Conservation (phyloP, 2,329 filamentous ascomycete genomes). For the Leptodontidium sp. region DNA sequence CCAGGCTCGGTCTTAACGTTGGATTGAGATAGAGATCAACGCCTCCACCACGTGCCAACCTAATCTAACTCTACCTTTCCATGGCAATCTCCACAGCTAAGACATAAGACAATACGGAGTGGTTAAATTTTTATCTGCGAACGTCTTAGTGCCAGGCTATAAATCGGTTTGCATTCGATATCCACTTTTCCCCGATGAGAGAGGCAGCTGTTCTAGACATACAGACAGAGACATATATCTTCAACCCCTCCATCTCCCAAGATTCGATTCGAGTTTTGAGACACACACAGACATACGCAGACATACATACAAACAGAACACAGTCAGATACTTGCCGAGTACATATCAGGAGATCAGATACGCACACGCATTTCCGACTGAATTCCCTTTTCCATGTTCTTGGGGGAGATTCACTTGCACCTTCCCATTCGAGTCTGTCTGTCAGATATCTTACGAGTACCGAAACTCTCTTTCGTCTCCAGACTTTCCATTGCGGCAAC, state of each 20-base stretch:
- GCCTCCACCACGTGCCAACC: slow-evolving; percentile 8
- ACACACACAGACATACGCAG: background rate
- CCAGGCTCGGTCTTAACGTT: slow-evolving; percentile 1
- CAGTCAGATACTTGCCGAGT: slow-evolving; percentile 11
- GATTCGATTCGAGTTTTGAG: background rate
- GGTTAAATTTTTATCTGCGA: background rate
- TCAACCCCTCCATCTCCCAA: slow-evolving; percentile 1
- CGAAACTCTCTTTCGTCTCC: background rate
- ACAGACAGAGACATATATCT: slow-evolving; percentile 7
- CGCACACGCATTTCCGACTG: no score
- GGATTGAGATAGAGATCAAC: slow-evolving; percentile 14
- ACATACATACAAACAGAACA: background rate
- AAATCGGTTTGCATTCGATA: background rate
- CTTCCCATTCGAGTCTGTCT: slow-evolving; percentile 3
- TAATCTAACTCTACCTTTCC: background rate
- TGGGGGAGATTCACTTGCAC: background rate
- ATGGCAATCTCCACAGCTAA: slow-evolving; percentile 11
- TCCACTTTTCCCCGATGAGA: background rate
- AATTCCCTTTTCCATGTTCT: background rate
- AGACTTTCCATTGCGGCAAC: slow-evolving; percentile 5
- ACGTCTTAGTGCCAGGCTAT: background rate
- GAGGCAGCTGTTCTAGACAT: background rate
- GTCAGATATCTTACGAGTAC: slow-evolving; percentile 4
- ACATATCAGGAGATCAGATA: background rate
- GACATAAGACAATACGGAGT: slow-evolving; percentile 6